Evolutionary conservation across 208 protist species (phyloP).

Genomic region (Acanthamoeba triangularis): DNA sequence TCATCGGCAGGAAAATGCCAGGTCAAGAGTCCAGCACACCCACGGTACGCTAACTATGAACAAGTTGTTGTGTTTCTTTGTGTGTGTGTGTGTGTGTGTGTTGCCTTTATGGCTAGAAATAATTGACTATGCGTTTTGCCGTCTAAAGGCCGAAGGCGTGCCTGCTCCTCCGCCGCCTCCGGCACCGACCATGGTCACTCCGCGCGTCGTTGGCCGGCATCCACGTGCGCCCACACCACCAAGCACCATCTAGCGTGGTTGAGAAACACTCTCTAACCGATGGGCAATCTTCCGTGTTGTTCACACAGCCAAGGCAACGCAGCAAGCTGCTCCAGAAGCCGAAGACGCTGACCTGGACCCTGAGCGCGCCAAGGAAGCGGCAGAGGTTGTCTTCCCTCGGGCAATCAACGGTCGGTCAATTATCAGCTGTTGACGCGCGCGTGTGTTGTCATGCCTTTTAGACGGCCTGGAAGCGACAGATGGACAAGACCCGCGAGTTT

Average conservation of each 20-base stretch:
- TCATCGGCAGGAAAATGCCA: constrained; percentile 78
- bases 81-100: too few species aligned
- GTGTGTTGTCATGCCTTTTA: background rate
- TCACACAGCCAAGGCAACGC: background rate
- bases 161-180: background rate
- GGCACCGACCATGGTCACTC: background rate
- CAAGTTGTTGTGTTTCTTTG: background rate
- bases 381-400: background rate
- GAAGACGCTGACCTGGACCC: constrained; percentile 75
- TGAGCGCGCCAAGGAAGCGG: constrained; percentile 74
- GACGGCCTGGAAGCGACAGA: constrained; percentile 78
- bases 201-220: constrained; percentile 6
- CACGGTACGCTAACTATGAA: background rate
- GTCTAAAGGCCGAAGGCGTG: background rate
- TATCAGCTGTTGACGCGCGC: background rate
- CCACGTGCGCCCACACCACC: background rate
- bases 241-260: too few species aligned
- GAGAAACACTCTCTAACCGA: background rate
- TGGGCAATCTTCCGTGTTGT: background rate
- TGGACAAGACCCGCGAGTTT: constrained; percentile 77
- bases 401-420: background rate
- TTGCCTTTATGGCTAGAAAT: background rate
- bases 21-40: background rate
- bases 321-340: background rate
- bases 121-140: background rate